Evolutionary conservation across 1,284 basidiomycete genomes (phyloP), one percentile per base, ranked within the genome.

Genomic region (Ganoderma lucidum): DNA sequence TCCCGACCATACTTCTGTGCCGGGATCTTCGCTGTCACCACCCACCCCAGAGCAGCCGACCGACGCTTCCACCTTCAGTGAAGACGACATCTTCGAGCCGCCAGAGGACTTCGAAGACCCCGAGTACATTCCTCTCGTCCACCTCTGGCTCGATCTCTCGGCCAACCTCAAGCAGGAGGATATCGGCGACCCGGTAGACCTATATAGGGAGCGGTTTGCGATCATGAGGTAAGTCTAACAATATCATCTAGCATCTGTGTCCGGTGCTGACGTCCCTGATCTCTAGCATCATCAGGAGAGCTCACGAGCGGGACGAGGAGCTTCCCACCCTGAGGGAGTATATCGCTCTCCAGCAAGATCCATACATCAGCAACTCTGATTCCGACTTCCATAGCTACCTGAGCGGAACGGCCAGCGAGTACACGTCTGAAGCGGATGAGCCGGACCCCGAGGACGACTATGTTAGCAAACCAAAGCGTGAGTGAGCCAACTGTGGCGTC

Each of bases 131-230:
- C 65, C 65, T 3, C 28, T 66, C 14, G 65, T 62, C 9, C 45
- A 66, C 19, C 58, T 66, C 10, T 66, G 65, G 65, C 39, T 51
- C 53, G 65, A 66, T 4, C 37, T 66, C 14, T 28, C 45, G 17
- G 35, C 23, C 32, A 28, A 42, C 55, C 42, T 66, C 59, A 66
- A 28, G 23, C 51, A 61, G 53, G 30, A 66, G 5, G 51, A 55
- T 2, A 53, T 64, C 12, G n/a, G 48, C 5, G 19, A 48, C 39
- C 63, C 51, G 10, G 63, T 30, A 0, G 37, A 53, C 32, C 30
- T 56, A n/a, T 55, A 55, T n/a, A 17, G 4, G 30, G 63, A 64
- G 35, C 42, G 42, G 1, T 28, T n/a, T 19, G 42, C 30, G 23
- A 19, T 62, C n/a, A 35, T 48, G 30, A 42, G 9, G 61, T 62